phyloP scores from a whole-genome alignment of 1,284 basidiomycete genomes.

The Gomphus bonarii region DNA sequence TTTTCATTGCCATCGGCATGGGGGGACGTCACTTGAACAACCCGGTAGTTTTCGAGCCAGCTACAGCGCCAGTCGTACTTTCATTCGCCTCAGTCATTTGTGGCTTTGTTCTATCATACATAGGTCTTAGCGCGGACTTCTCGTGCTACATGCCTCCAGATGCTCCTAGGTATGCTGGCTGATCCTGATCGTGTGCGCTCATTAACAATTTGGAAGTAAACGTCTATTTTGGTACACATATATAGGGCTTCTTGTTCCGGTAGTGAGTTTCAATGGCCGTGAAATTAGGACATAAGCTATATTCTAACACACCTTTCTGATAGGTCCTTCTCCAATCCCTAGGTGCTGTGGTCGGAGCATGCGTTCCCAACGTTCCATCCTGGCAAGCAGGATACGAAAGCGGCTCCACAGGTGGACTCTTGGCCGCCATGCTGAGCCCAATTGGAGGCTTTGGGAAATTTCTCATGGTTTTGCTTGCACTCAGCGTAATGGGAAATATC shows the following conservation, averaged over 20 bases:
- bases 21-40: constrained; percentile 55
- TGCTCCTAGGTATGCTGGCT: constrained; percentile 39
- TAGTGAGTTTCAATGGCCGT: constrained; percentile 30
- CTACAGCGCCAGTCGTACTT: constrained; percentile 41
- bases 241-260: constrained; percentile 62
- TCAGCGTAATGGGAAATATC: constrained; percentile 79
- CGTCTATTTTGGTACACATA: constrained; percentile 63
- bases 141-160: constrained; percentile 53
- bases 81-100: constrained; percentile 62
- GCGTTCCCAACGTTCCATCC: constrained; percentile 45
- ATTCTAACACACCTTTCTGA: not conserved
- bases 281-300: not conserved
- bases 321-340: constrained; percentile 60
- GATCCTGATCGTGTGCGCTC: not conserved
- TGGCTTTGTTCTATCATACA: constrained; percentile 64
- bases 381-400: constrained; percentile 58
- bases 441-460: constrained; percentile 75
- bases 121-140: constrained; percentile 61
- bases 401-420: constrained; percentile 62
- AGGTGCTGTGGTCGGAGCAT: constrained; percentile 62
- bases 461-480: constrained; percentile 72
- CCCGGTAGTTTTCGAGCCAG: constrained; percentile 32
- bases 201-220: constrained; percentile 36
- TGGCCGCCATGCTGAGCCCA: constrained; percentile 66
- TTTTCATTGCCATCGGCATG: constrained; percentile 65